phyloP scores from a whole-genome alignment of 2,329 filamentous ascomycete genomes.

The Mycogone perniciosa region DNA sequence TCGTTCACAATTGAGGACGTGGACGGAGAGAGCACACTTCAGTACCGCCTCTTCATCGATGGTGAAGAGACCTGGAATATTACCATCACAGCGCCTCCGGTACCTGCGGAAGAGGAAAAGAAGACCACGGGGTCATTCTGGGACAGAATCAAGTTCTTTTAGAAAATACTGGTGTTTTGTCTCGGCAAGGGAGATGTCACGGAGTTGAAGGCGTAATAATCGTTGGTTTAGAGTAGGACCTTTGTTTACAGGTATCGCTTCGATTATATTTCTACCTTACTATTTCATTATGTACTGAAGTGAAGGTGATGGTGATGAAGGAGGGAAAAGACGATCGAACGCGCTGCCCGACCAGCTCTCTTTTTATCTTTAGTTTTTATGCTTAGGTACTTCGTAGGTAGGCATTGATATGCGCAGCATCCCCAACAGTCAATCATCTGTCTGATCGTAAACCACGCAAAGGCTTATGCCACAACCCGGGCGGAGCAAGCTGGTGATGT shows the following conservation, averaged over 20 bases:
- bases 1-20: conserved; percentile 62
- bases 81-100: conserved; percentile 40
- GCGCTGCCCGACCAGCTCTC: too few species aligned
- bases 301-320: not conserved
- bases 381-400: too few species aligned
- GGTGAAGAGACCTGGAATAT: conserved; percentile 72
- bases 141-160: conserved; percentile 27
- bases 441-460: too few species aligned
- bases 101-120: conserved; percentile 20
- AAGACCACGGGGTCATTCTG: conserved; percentile 38
- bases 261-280: not conserved
- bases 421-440: too few species aligned
- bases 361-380: not conserved
- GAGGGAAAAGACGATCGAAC: not conserved
- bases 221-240: not conserved
- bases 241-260: not conserved
- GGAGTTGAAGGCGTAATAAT: not conserved
- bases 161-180: not conserved
- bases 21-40: conserved; percentile 60
- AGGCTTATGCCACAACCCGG: too few species aligned
- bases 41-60: conserved; percentile 77
- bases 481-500: too few species aligned
- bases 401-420: too few species aligned
- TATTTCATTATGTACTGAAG: not conserved
- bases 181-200: not conserved